A percentile compares a stretch with the other conserved stretches of the same genome.
phyloP scores from a whole-genome alignment of 352 stramenopile genomes.

The Globisporangium uncinulatum region DNA sequence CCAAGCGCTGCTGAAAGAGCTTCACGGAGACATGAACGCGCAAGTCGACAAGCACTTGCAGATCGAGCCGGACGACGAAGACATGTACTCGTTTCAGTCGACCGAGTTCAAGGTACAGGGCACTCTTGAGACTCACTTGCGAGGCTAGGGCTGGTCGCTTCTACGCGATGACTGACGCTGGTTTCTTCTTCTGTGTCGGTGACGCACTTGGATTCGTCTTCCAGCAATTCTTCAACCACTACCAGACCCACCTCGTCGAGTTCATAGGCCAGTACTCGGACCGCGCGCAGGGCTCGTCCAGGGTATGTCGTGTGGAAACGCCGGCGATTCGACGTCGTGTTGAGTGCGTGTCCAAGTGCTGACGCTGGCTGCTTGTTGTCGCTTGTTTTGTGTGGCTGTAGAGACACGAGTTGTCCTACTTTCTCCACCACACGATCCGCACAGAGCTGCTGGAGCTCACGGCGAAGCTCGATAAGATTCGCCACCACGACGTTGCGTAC shows the following conservation, averaged over 20 bases:
- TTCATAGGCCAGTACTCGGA: constrained; percentile 70
- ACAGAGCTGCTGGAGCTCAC: constrained; percentile 45
- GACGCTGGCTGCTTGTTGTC: background rate
- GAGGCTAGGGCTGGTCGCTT: background rate
- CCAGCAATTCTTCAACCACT: constrained; percentile 71
- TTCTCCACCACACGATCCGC: constrained; percentile 54
- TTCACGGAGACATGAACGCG: constrained; percentile 54
- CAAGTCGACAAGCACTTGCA: constrained; percentile 55
- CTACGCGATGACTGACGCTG: background rate
- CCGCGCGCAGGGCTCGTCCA: constrained; percentile 48
- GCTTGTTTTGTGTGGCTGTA: constrained; percentile 11
- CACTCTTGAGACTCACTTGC: too few species aligned
- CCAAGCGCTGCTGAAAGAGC: constrained; percentile 40
- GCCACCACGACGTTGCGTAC: constrained; percentile 42
- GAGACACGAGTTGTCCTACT: constrained; percentile 62
- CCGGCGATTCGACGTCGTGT: background rate
- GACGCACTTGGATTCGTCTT: background rate
- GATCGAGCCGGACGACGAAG: constrained; percentile 33
- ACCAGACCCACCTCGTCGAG: constrained; percentile 61
- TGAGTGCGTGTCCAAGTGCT: background rate
- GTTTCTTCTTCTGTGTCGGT: background rate
- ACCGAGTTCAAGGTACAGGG: constrained; percentile 55
- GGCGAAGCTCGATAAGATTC: constrained; percentile 56
- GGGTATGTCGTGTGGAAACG: constrained; percentile 22
- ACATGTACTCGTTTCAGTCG: constrained; percentile 62